Evolutionary conservation across 257 asterid species (phyloP).

Genomic region (Petunia axillaris): DNA sequence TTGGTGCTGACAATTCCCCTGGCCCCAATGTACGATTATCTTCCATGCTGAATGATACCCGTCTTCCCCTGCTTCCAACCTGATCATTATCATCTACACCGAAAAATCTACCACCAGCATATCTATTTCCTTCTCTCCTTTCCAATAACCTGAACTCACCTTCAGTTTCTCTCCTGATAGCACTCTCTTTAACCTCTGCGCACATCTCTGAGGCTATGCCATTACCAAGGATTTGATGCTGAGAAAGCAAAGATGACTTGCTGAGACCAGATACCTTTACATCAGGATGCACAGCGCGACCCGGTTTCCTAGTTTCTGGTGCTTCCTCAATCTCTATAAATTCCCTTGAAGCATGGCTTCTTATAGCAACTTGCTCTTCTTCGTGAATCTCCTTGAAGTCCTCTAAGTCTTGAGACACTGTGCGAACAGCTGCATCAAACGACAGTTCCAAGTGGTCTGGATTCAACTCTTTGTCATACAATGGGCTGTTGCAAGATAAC

Average conservation of each 20-base stretch:
- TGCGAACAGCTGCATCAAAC: constrained; percentile 87
- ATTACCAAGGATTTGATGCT: constrained; percentile 41
- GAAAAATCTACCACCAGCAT: constrained; percentile 76
- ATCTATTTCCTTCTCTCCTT: constrained; percentile 83
- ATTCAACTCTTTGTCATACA: constrained; percentile 62
- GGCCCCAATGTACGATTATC: constrained; percentile 60
- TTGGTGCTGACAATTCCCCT: constrained; percentile 56
- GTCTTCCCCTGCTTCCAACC: constrained; percentile 73
- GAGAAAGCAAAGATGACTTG: constrained; percentile 32
- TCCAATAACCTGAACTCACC: constrained; percentile 91
- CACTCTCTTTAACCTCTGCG: constrained; percentile 78
- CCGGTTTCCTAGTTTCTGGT: constrained; percentile 45
- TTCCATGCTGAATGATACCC: constrained; percentile 90
- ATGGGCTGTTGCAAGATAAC: constrained; percentile 59
- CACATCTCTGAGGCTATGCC: constrained; percentile 52
- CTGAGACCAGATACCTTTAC: too few species aligned
- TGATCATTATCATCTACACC: constrained; percentile 89
- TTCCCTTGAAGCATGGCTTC: constrained; percentile 39
- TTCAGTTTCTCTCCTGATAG: constrained; percentile 94
- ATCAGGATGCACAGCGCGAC: constrained; percentile 28
- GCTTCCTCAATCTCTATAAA: constrained; percentile 74
- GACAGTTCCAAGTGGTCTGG: constrained; percentile 55
- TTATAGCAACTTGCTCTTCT: constrained; percentile 50
- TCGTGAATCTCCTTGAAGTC: constrained; percentile 68
- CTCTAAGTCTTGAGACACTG: constrained; percentile 80